These are phyloP conservation scores for Capronia americana DNA, from an alignment of 2,329 filamentous ascomycete species.

Conservation along the genomic window DNA sequence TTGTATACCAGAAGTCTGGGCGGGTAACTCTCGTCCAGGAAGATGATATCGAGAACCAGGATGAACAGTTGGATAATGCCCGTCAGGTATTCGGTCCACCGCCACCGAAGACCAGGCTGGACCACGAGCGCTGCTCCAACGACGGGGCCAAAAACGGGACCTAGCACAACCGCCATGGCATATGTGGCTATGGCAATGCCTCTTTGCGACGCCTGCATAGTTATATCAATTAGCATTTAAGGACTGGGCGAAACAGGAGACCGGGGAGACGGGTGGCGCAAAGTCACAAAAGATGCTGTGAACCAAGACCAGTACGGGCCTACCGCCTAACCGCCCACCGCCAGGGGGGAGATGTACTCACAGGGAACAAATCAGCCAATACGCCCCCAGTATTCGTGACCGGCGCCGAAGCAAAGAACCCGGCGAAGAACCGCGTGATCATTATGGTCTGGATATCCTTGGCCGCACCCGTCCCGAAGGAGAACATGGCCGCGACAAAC, in stretches of 20 bases:
- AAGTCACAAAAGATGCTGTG: no score
- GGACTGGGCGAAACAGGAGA: no score
- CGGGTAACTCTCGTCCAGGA: constrained; percentile 65
- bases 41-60: constrained; percentile 59
- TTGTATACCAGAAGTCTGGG: constrained; percentile 60
- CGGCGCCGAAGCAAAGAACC: constrained; percentile 55
- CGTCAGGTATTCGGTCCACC: constrained; percentile 71
- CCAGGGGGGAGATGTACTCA: neutral
- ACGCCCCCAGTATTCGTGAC: constrained; percentile 75
- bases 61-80: constrained; percentile 68
- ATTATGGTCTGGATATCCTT: constrained; percentile 72
- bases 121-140: constrained; percentile 66
- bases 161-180: constrained; percentile 50
- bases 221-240: neutral
- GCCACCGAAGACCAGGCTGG: constrained; percentile 63
- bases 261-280: no score
- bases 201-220: constrained; percentile 58
- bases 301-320: neutral
- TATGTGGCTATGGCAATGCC: constrained; percentile 73
- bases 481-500: constrained; percentile 68
- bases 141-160: constrained; percentile 58
- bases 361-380: constrained; percentile 67
- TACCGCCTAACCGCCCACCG: neutral
- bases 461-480: constrained; percentile 67
- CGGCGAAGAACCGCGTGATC: constrained; percentile 65